Base-by-base conservation (phyloP, 108 stramenopile species). In the Phaeodactylum tricornutum region DNA sequence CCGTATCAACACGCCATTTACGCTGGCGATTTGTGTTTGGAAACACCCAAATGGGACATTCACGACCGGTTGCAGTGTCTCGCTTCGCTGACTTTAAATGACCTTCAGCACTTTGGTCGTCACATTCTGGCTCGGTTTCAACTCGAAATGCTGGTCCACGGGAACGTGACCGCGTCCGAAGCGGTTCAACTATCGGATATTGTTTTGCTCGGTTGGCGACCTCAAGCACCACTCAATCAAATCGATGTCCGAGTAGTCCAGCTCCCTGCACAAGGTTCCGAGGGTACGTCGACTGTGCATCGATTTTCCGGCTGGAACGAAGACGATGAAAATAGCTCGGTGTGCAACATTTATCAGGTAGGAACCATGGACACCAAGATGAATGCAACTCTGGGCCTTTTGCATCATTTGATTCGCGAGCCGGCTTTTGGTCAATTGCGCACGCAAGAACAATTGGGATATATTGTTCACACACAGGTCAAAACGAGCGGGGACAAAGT, bases 371-470 rank as follows among this genome's bases (percentile, higher is more conserved):
- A 50, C 19, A 28, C 69, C 31, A 35, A 40, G 28, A 22, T 29
- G 20, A 69, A 71, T 36, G 75, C 78, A 6, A 50, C 44, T 12
- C 39, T 82, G 39, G 56, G 72, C n/a, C 67, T 92, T 31, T 42
- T 84, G 20, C 63, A 72, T 33, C 77, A 84, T 39, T 61, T 93
- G 40, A 51, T 88, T 11, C 56, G 64, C 36, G 93, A 94, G 54
- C 85, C 81, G 22, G 76, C 83, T 14, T 94, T 87, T 51, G 74
- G 79, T 62, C 67, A 84, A 25, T 72, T 94, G 15, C 82, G 93
- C 0, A 90, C 93, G 3, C 74, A 89, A 54, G 79, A 94, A 69
- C 89, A 92, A 55, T 65, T 94, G 4, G 93, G 93, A 28, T 94
- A 87, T 55, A 72, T 84, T 34, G 93, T 94, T 23, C 72, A 67